Conservation (phyloP, 139 green algal species). For the Chlorella sp. region DNA sequence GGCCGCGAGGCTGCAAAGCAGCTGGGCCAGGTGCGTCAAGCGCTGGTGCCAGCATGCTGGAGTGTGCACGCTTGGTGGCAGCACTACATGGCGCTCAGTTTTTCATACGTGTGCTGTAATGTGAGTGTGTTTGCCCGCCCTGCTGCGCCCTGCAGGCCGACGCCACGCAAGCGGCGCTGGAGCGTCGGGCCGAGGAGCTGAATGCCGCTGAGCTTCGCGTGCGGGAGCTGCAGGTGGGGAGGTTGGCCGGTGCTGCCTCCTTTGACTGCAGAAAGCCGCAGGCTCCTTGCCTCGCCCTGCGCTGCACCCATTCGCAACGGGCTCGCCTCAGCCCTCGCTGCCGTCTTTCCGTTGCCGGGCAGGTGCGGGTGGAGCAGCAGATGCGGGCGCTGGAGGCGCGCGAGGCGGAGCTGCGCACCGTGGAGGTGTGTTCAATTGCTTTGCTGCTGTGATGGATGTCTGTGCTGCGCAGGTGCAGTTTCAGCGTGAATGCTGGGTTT, state of each 20-base stretch:
- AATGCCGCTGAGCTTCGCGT: conserved; percentile 19
- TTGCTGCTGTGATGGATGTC: background rate
- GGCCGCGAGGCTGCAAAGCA: conserved; percentile 18
- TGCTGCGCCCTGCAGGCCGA: conserved; percentile 6
- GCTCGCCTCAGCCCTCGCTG: too few species aligned
- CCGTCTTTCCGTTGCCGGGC: background rate
- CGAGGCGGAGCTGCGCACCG: conserved; percentile 37
- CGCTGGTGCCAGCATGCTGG: too few species aligned
- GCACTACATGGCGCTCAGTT: too few species aligned
- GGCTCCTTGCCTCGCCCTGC: too few species aligned
- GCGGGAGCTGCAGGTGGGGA: conserved; percentile 30
- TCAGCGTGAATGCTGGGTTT: too few species aligned
- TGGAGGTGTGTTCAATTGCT: conserved; percentile 16
- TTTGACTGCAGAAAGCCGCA: too few species aligned
- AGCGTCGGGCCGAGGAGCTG: conserved; percentile 32
- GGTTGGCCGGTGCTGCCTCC: too few species aligned
- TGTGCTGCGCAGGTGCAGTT: background rate
- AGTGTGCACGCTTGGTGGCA: too few species aligned
- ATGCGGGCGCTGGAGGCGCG: conserved; percentile 22
- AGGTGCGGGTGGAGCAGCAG: conserved; percentile 39
- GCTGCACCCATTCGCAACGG: too few species aligned
- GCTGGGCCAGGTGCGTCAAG: conserved; percentile 15
- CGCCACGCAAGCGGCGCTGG: conserved; percentile 7
- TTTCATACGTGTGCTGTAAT: background rate
- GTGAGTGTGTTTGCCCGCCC: background rate